Conservation (phyloP, 129 eudicot species). For the Erigeron canadensis region DNA sequence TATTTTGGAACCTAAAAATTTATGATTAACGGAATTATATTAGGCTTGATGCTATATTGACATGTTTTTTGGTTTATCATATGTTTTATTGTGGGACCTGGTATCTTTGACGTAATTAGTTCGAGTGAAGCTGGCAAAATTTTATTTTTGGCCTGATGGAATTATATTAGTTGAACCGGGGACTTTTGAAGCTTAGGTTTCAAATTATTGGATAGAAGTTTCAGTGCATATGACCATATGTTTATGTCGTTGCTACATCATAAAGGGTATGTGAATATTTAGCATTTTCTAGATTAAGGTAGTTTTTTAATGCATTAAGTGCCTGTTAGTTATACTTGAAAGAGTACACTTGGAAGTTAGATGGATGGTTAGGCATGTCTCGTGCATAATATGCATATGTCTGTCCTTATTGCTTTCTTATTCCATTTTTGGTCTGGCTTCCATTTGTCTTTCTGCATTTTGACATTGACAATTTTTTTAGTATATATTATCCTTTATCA, state of each 20-base stretch:
- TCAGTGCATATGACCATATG: not conserved
- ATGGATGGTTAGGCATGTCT: not conserved
- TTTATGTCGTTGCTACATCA: not conserved
- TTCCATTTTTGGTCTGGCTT: not conserved
- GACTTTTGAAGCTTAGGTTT: no score
- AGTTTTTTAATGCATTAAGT: not conserved
- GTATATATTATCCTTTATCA: no score
- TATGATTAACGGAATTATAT: not conserved
- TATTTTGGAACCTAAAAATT: not conserved
- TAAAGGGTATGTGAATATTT: constrained; percentile 3
- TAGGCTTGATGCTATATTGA: not conserved
- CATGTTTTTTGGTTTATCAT: not conserved
- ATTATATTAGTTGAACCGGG: no score
- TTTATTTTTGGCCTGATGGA: no score
- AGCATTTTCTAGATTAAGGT: not conserved
- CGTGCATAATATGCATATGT: not conserved
- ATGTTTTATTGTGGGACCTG: not conserved
- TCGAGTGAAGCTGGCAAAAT: not conserved
- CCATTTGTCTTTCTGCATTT: not conserved
- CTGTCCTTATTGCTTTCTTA: not conserved
- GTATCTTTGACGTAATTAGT: not conserved
- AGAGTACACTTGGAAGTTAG: not conserved
- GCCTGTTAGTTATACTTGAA: not conserved
- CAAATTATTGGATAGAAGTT: constrained; percentile 15
- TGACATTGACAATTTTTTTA: not conserved